Evolutionary conservation across 495 filamentous ascomycete species (phyloP), one percentile per base, ranked within the genome.

Genomic region (Staphylotrichum longicolle): DNA sequence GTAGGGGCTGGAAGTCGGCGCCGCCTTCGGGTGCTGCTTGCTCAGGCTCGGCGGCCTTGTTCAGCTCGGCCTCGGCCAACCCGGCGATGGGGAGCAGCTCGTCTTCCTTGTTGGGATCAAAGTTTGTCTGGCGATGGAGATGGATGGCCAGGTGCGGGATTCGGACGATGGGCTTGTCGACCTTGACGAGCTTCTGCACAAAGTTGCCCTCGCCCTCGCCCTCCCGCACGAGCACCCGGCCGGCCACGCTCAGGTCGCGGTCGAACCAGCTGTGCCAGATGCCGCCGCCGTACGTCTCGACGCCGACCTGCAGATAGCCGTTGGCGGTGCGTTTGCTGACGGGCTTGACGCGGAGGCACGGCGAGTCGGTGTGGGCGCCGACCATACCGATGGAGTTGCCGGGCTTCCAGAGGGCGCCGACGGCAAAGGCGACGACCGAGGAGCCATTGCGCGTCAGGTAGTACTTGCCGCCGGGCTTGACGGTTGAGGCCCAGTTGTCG

Each of bases 301-400:
- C 92, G 53, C 92, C 94, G 47, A 98, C 89, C 75, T 99, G 94
- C 51, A 97, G 70, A 75, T 92, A 99, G n/a, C 93, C 92, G 63
- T 90, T 89, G 54, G 73, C 74, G 61, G 72, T 75, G 75, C 93
- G 94, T 78, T 92, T 96, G 76, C 91, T 96, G 39, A 94, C 85
- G 4, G 94, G 94, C 77, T 99, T 99, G 66, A 99, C 76, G 50
- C 94, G 86, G 50, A 98, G 81, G 54, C 88, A 90, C 0, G 90
- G 90, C 5, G 93, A 98, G 74, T 99, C 94, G 30, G 94, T 98
- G 76, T 99, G 94, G 50, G 94, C 92, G 67, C 94, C 94, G 61
- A 99, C 85, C 89, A 98, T 94, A 68, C 88, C 86, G 70, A 99
- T 89, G 9, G 93, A 85, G 73, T 96, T 96, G 54, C 94, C 94